phyloP scores from a whole-genome alignment of 2,329 filamentous ascomycete species.

The Cordyceps fumosorosea region DNA sequence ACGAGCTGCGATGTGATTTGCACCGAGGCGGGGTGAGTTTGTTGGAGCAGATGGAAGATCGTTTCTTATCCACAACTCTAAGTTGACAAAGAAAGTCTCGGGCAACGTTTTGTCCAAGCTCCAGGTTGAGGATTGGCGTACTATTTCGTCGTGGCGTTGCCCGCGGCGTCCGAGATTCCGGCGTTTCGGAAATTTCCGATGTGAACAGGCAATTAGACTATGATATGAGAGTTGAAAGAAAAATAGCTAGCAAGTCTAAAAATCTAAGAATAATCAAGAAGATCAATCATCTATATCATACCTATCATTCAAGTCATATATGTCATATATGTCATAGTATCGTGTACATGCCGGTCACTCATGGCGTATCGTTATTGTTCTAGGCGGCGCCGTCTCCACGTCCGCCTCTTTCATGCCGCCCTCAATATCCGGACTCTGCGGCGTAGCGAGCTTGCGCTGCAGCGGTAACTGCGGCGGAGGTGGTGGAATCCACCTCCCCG shows the following conservation, averaged over 20 bases:
- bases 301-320: background rate
- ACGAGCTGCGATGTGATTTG: too few species aligned
- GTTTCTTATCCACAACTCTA: background rate
- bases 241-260: too few species aligned
- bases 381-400: background rate
- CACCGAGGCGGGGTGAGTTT: too few species aligned
- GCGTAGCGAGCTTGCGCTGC: background rate
- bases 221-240: too few species aligned
- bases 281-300: too few species aligned
- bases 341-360: background rate
- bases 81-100: too few species aligned
- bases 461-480: background rate
- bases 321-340: background rate
- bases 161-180: background rate
- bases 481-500: background rate
- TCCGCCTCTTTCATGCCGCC: background rate
- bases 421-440: background rate
- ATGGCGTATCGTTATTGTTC: slow-evolving; percentile 7
- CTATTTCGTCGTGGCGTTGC: background rate
- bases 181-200: too few species aligned
- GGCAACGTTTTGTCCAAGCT: background rate
- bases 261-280: too few species aligned
- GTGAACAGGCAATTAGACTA: too few species aligned
- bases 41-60: background rate
- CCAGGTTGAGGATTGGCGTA: background rate